Conservation (phyloP, 805 yeast species). For the Lipomyces spencermartinsiae region DNA sequence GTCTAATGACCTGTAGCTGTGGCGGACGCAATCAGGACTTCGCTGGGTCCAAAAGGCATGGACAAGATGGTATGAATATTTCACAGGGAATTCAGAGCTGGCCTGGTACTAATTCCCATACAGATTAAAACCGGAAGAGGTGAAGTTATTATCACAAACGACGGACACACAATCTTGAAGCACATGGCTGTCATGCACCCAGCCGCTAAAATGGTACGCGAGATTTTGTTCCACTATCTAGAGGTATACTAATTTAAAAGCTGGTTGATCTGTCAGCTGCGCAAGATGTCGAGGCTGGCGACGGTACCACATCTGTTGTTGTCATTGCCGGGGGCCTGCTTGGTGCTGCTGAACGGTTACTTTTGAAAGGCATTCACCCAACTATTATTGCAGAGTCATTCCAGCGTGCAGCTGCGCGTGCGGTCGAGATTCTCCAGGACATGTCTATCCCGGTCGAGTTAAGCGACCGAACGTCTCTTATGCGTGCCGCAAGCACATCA, state of each 20-base stretch:
- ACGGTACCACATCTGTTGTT: slow-evolving; percentile 98
- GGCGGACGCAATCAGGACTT: slow-evolving; percentile 92
- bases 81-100: not conserved
- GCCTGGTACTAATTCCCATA: not conserved
- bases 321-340: slow-evolving; percentile 91
- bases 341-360: slow-evolving; percentile 91
- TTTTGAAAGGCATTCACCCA: slow-evolving; percentile 91
- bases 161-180: slow-evolving; percentile 94
- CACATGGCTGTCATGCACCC: slow-evolving; percentile 99
- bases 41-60: slow-evolving; percentile 99
- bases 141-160: slow-evolving; percentile 92
- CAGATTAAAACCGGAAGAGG: slow-evolving; percentile 86
- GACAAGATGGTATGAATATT: slow-evolving; percentile 75
- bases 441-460: slow-evolving; percentile 86
- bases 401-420: slow-evolving; percentile 83
- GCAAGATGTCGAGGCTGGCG: slow-evolving; percentile 99
- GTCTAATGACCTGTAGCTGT: slow-evolving; percentile 58
- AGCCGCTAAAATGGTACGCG: slow-evolving; percentile 84
- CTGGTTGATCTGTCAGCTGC: slow-evolving; percentile 96
- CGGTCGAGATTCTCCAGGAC: slow-evolving; percentile 79
- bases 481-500: slow-evolving; percentile 94
- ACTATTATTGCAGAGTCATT: slow-evolving; percentile 92
- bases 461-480: slow-evolving; percentile 77
- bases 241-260: slow-evolving; percentile 15
- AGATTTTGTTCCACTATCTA: not conserved